phyloP scores from a whole-genome alignment of 2,329 filamentous ascomycete species.

The Neopestalotiopsis rosae region DNA sequence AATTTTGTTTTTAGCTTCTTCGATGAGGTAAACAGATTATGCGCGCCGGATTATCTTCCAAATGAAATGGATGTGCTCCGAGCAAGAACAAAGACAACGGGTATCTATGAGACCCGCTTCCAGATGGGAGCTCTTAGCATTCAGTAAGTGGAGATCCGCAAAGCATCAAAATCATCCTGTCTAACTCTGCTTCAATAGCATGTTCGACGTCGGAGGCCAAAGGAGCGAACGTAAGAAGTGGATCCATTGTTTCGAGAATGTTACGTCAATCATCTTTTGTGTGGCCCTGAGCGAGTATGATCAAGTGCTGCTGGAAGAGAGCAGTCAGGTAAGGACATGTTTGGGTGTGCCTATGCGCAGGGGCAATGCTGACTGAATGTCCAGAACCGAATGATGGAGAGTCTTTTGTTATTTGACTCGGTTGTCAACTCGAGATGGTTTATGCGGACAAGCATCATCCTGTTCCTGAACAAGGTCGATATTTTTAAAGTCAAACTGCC shows the following conservation, averaged over 20 bases:
- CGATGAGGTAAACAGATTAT: conserved; percentile 87
- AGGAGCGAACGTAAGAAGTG: conserved; percentile 98
- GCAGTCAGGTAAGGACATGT: conserved; percentile 77
- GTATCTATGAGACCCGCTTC: conserved; percentile 98
- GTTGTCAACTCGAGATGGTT: conserved; percentile 99
- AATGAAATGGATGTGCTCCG: conserved; percentile 94
- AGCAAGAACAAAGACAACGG: conserved; percentile 96
- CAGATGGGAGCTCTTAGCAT: conserved; percentile 99
- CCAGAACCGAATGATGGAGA: conserved; percentile 99
- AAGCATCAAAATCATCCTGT: conserved; percentile 27
- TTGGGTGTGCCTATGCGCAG: background rate
- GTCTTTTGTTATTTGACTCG: conserved; percentile 92
- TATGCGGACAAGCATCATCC: conserved; percentile 97
- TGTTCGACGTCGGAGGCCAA: conserved; percentile 99
- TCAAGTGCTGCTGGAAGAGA: conserved; percentile 94
- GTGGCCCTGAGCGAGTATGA: conserved; percentile 98
- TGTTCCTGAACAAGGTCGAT: conserved; percentile 99
- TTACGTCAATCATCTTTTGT: conserved; percentile 99
- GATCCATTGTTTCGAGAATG: conserved; percentile 99
- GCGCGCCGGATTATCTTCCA: conserved; percentile 83
- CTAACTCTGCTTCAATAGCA: conserved; percentile 59
- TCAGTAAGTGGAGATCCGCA: conserved; percentile 69
- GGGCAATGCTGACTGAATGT: background rate
- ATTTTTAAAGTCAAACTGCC: conserved; percentile 94
- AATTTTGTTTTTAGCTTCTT: conserved; percentile 75